phyloP scores from a whole-genome alignment of 768 basidiomycete species.

The Mrakia frigida region DNA sequence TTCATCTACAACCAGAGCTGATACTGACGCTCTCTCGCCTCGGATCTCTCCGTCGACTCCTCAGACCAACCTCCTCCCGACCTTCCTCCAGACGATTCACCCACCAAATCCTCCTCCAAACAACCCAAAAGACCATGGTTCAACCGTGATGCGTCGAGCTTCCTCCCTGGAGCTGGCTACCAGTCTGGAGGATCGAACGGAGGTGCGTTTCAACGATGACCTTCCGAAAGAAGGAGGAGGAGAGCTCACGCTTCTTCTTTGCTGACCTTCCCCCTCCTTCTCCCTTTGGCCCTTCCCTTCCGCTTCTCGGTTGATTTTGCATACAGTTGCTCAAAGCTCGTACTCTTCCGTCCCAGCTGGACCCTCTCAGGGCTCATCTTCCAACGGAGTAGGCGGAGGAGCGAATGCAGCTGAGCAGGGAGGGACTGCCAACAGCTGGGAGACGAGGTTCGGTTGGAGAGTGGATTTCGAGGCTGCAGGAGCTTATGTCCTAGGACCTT shows the following conservation, averaged over 20 bases:
- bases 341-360: constrained; percentile 12
- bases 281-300: background rate
- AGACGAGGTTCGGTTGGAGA: constrained; percentile 62
- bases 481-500: constrained; percentile 63
- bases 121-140: constrained; percentile 25
- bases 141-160: constrained; percentile 21
- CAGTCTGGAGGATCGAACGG: constrained; percentile 12
- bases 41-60: background rate
- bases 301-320: background rate
- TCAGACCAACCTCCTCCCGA: constrained; percentile 33
- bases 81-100: constrained; percentile 20
- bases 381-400: background rate
- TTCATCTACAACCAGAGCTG: background rate
- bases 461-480: constrained; percentile 63
- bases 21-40: background rate
- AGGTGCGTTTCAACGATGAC: background rate
- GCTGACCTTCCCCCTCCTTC: background rate
- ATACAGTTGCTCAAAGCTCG: constrained; percentile 13
- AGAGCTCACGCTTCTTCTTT: background rate
- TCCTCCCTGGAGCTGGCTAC: constrained; percentile 4
- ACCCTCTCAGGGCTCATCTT: background rate
- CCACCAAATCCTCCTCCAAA: constrained; percentile 1
- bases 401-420: background rate
- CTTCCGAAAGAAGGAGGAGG: background rate
- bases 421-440: constrained; percentile 57